Base-by-base conservation (phyloP, 495 filamentous ascomycete genomes). In the Penicillium atrosanguineum region DNA sequence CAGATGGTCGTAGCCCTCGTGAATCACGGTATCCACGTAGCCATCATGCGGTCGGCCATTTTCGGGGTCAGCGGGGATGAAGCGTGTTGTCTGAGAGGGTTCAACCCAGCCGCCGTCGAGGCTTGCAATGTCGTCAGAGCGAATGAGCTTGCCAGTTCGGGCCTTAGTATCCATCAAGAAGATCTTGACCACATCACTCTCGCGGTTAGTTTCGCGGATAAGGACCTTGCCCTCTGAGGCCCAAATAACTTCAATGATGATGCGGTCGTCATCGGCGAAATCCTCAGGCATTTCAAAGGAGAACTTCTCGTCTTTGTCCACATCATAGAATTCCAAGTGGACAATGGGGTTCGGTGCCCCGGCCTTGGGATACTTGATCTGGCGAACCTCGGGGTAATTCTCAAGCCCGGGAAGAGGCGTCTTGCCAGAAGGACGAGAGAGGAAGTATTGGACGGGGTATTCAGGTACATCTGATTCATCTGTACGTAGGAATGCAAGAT, bases 71-170 rank as follows among this genome's bases (percentile, higher is more conserved):
- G 91, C 88, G 7, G 94, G 95, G 48, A 98, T 87, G 62, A 87
- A 96, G 52, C 76, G 82, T 4, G 94, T 97, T 26, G 85, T 81
- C 59, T 97, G 85, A 1, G 91, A 88, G 34, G 96, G 89, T 69
- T 98, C 94, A 57, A 97, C 94, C 94, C 94, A 98, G 40, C 94
- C 94, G 12, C 93, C 92, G 68, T 98, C 94, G 7, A 97, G 72
- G 25, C 82, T 81, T 47, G 83, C 80, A 52, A 97, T 84, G 67
- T 98, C 84, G 18, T 85, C 77, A 14, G 83, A 84, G 49, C 92
- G 78, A 39, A 96, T 85, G 11, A 91, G 82, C 65, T 87, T 89
- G 15, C 89, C 91, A n/a, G 80, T 85, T 31, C 89, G 83, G 6
- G 77, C 66, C 26, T 68, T 66, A n/a, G 93, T 88, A 63, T 98